phyloP scores from a whole-genome alignment of 2,329 filamentous ascomycete genomes.

The Penicillium sp. region DNA sequence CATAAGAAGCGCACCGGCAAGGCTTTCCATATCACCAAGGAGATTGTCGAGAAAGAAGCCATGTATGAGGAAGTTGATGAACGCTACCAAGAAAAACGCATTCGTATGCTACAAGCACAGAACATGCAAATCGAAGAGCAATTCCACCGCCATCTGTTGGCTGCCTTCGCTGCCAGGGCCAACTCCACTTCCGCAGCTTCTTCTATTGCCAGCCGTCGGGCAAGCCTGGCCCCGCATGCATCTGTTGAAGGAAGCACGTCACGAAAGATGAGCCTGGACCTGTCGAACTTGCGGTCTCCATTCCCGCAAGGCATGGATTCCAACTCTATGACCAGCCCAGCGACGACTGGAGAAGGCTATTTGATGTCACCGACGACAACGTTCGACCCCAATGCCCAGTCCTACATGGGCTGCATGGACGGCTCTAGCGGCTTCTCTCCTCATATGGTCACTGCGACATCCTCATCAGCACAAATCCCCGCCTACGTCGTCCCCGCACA shows the following conservation, averaged over 20 bases:
- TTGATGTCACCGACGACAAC: conserved; percentile 32
- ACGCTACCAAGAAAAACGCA: conserved; percentile 55
- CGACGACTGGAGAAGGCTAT: conserved; percentile 28
- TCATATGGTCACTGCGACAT: conserved; percentile 29
- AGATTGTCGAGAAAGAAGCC: conserved; percentile 86
- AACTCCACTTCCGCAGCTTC: conserved; percentile 20
- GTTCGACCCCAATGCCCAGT: conserved; percentile 28
- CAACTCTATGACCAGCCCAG: conserved; percentile 33
- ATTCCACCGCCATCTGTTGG: conserved; percentile 43
- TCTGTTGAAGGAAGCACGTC: conserved; percentile 31
- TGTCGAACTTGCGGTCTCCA: conserved; percentile 36
- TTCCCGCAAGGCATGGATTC: conserved; percentile 32
- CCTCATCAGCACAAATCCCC: conserved; percentile 31
- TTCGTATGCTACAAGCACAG: conserved; percentile 44
- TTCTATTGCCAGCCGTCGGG: conserved; percentile 35
- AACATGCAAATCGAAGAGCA: conserved; percentile 44
- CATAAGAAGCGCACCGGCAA: conserved; percentile 87
- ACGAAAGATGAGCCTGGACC: conserved; percentile 43
- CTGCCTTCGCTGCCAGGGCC: conserved; percentile 36
- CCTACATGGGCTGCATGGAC: conserved; percentile 31
- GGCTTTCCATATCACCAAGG: conserved; percentile 76
- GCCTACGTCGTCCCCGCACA: conserved; percentile 32
- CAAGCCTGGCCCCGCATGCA: conserved; percentile 32
- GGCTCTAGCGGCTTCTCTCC: conserved; percentile 18
- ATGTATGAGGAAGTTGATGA: conserved; percentile 98